Evolutionary conservation across 2,329 filamentous ascomycete species (phyloP).

Genomic region (Penicillium sp.): DNA sequence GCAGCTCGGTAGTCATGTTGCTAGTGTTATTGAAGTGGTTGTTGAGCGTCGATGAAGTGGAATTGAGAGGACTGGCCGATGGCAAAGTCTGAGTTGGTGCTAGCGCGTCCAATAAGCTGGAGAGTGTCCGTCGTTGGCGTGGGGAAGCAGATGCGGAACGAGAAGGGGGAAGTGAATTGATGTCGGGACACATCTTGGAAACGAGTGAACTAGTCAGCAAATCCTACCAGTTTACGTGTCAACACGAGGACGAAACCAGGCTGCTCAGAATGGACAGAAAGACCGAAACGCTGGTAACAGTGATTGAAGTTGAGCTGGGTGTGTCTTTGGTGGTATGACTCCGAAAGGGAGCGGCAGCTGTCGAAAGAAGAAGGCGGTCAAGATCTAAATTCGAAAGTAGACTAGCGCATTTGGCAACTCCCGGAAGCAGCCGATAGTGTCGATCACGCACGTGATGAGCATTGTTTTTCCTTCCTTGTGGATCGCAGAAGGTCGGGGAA

Average conservation of each 20-base stretch:
- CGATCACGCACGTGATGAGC: constrained; percentile 5
- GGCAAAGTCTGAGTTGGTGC: constrained; percentile 46
- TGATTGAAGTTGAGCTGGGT: not conserved
- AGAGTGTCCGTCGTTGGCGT: constrained; percentile 36
- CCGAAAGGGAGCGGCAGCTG: not conserved
- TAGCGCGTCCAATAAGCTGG: constrained; percentile 64
- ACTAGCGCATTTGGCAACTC: not conserved
- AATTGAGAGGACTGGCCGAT: constrained; percentile 13
- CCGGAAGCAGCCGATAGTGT: constrained; percentile 17
- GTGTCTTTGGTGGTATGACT: not conserved
- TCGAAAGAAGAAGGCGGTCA: constrained; percentile 12
- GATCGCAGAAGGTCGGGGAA: constrained; percentile 9
- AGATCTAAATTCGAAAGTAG: not conserved
- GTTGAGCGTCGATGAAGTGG: constrained; percentile 22
- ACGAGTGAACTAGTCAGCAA: not conserved
- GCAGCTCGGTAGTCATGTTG: constrained; percentile 74
- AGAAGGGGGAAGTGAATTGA: constrained; percentile 71
- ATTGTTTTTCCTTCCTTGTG: not conserved
- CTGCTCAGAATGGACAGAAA: not conserved
- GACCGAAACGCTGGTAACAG: not conserved
- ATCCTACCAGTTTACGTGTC: not conserved
- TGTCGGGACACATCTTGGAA: constrained; percentile 69
- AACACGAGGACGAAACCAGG: not conserved
- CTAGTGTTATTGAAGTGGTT: constrained; percentile 60
- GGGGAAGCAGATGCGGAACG: constrained; percentile 50